Conservation (phyloP, 2,329 filamentous ascomycete species). For the Epicoccum nigrum region DNA sequence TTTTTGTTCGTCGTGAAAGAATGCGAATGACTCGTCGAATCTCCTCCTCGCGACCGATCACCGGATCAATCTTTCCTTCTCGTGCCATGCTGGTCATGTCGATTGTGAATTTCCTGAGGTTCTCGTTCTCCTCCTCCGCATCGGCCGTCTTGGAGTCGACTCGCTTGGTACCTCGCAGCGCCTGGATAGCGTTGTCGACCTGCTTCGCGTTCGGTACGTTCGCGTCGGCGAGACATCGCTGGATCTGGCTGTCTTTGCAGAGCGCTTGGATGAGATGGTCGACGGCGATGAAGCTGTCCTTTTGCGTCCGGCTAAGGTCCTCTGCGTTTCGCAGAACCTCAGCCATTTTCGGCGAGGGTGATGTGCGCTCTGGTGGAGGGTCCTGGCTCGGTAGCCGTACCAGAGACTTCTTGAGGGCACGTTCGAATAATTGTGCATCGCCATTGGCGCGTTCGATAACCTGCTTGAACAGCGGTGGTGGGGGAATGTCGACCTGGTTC, state of each 20-base stretch:
- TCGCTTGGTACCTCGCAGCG: conserved; percentile 88
- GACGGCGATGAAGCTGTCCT: conserved; percentile 91
- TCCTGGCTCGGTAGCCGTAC: conserved; percentile 94
- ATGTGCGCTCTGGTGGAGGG: conserved; percentile 87
- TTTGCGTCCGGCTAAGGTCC: conserved; percentile 95
- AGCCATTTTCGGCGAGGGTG: conserved; percentile 80
- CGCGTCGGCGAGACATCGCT: conserved; percentile 77
- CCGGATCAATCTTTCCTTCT: conserved; percentile 96
- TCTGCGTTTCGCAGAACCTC: conserved; percentile 82
- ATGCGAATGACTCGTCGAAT: conserved; percentile 92
- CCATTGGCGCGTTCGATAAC: conserved; percentile 93
- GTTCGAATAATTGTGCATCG: conserved; percentile 86
- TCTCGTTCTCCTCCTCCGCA: conserved; percentile 89
- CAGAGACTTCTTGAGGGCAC: conserved; percentile 87
- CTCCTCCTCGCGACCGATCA: conserved; percentile 96
- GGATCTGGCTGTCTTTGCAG: conserved; percentile 77
- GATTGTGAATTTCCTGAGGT: conserved; percentile 96
- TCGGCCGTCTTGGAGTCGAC: conserved; percentile 97
- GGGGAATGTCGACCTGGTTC: conserved; percentile 64
- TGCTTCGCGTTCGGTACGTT: conserved; percentile 92
- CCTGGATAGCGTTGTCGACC: conserved; percentile 85
- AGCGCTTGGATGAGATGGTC: conserved; percentile 91
- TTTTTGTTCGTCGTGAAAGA: conserved; percentile 91
- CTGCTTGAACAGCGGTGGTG: conserved; percentile 85
- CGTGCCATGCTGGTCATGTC: conserved; percentile 97